These are phyloP conservation scores for Elongisporangium anandrum DNA, from an alignment of 352 stramenopile species.

Conservation along the genomic window DNA sequence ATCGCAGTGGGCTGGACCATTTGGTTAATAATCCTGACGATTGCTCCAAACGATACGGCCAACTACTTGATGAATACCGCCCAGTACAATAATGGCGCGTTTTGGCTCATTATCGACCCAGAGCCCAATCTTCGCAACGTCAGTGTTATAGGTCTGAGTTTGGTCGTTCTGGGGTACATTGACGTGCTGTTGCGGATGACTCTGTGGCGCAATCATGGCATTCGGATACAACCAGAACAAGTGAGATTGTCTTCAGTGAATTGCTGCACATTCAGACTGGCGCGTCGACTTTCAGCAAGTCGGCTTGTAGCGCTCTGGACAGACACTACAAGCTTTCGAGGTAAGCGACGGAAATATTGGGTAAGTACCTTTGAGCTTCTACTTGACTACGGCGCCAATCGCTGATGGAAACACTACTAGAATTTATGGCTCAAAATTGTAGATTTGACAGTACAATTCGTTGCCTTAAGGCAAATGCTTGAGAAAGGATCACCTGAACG, in stretches of 20 bases:
- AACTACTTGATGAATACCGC: conserved; percentile 36
- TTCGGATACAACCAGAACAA: no score
- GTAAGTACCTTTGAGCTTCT: conserved; percentile 10
- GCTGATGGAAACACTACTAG: conserved; percentile 19
- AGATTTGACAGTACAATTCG: conserved; percentile 11
- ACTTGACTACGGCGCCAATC: conserved; percentile 5
- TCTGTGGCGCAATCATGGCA: conserved; percentile 1
- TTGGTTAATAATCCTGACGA: conserved; percentile 23
- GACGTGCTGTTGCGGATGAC: conserved; percentile 15
- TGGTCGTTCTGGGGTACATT: conserved; percentile 9
- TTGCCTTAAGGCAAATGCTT: conserved; percentile 11
- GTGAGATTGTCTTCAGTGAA: no score
- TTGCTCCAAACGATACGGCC: conserved; percentile 15
- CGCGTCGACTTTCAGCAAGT: no score
- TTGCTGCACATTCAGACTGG: no score
- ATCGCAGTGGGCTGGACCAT: conserved; percentile 17
- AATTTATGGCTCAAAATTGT: conserved; percentile 17
- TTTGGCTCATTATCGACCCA: conserved; percentile 23
- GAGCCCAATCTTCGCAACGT: not conserved
- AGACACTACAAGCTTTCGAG: conserved; percentile 9
- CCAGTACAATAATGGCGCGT: conserved; percentile 25
- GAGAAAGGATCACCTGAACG: conserved; percentile 5
- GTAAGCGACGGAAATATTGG: conserved; percentile 16
- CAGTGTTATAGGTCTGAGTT: conserved; percentile 6
- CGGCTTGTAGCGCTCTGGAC: conserved; percentile 2